phyloP scores from a whole-genome alignment of 2,329 filamentous ascomycete species.

The Aurifilum marmelostoma region DNA sequence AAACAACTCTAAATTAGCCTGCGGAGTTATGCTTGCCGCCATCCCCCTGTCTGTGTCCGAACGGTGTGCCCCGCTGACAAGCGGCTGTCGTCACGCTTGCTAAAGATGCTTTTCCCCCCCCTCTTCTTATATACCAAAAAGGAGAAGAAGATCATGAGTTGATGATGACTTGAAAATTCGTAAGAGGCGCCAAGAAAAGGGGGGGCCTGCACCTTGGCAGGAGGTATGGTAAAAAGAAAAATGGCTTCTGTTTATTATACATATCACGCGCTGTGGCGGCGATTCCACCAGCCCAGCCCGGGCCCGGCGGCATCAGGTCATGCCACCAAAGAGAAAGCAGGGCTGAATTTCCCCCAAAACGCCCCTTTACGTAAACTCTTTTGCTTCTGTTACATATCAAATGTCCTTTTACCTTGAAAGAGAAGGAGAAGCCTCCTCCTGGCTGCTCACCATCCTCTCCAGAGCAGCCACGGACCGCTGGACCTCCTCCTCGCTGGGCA shows the following conservation, averaged over 20 bases:
- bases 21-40: background rate
- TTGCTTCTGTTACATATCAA: too few relatives aligned
- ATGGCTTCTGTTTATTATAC: background rate
- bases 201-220: background rate
- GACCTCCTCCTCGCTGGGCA: slow-evolving; percentile 50
- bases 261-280: background rate
- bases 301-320: background rate
- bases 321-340: background rate
- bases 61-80: background rate
- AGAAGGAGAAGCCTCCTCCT: background rate
- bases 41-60: background rate
- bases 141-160: background rate
- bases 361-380: background rate
- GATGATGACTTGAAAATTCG: background rate
- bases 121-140: background rate
- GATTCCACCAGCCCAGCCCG: background rate
- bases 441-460: slow-evolving; percentile 20
- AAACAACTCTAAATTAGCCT: background rate
- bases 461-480: slow-evolving; percentile 30
- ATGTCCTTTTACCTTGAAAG: background rate
- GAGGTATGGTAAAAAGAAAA: background rate
- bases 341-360: background rate
- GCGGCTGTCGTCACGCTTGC: background rate
- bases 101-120: background rate
- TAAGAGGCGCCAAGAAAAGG: background rate